phyloP scores from a whole-genome alignment of 768 basidiomycete genomes.

The Phaeotremella fagi region DNA sequence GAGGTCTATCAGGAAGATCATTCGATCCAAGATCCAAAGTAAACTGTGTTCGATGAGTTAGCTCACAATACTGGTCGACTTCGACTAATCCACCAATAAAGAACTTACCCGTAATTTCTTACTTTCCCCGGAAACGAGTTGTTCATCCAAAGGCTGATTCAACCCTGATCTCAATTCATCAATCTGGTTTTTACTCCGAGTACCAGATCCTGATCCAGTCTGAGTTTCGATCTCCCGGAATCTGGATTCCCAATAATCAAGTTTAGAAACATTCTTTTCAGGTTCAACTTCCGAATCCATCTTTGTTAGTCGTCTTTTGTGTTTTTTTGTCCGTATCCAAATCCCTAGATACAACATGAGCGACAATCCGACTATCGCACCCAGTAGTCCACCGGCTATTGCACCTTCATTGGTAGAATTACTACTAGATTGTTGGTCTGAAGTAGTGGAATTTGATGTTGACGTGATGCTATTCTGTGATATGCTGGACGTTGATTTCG shows the following conservation, averaged over 20 bases:
- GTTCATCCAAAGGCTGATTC: slow-evolving; percentile 2
- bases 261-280: not conserved
- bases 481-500: not conserved
- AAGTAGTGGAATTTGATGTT: not conserved
- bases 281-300: not conserved
- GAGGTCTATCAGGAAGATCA: slow-evolving; percentile 8
- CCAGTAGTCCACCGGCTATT: slow-evolving; percentile 14
- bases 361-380: slow-evolving; percentile 4
- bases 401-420: not conserved
- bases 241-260: slow-evolving; percentile 29
- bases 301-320: not conserved
- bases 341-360: not conserved
- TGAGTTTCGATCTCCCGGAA: slow-evolving; percentile 26
- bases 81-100: no score
- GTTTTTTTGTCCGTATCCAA: slow-evolving; percentile 3
- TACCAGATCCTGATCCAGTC: not conserved
- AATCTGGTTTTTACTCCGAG: not conserved
- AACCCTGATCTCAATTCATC: slow-evolving; percentile 1
- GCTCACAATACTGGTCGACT: not conserved
- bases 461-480: no score
- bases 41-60: slow-evolving; percentile 8
- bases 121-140: slow-evolving; percentile 4
- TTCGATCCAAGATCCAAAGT: slow-evolving; percentile 21
- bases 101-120: slow-evolving; percentile 17
- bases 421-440: not conserved